Evolutionary conservation across 352 stramenopile genomes (phyloP), one percentile per base, ranked within the genome.

Genomic region (Globisporangium lucens): DNA sequence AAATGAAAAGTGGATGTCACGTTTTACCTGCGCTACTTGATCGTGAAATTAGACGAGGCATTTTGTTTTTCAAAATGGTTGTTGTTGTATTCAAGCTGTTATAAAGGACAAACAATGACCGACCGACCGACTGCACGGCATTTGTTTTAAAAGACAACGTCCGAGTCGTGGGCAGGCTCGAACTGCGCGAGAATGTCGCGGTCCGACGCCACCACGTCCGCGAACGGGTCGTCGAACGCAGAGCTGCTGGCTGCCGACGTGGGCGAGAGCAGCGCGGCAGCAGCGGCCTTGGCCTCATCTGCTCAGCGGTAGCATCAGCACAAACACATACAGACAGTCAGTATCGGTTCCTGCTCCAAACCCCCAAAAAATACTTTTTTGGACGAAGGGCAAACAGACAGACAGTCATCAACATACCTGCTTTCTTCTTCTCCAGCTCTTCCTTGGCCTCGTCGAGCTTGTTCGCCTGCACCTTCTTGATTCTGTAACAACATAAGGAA

Each of bases 401-500:
- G 5, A 47, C 5, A 47, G 5, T 3, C 41, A 15, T 9, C 15
- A 4, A 12, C 69, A 24, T 70, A 89, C 81, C 80, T 27, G 70
- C 71, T n/a, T 61, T 78, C 61, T 89, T 86, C 66, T 80, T 82
- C 66, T 78, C 77, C 67, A 82, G 51, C 57, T 88, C 73, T 22
- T 78, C 74, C 68, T 95, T 93, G n/a, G 89, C 84, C 61, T 92
- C 84, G 35, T 91, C 85, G 73, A 98, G 76, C 83, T 99, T 99
- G 81, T 99, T 99, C 51, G 88, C 90, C 76, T 99, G 94, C 22
- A 99, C 97, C 72, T 99, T 98, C 78, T 99, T 99, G 59, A 99
- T 96, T 46, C 87, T 94, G 66, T 80, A 30, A 8, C 9, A 57
- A 52, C 4, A 49, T n/a, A 49, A 52, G 27, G 27, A 20, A 60